Evolutionary conservation across 768 basidiomycete species (phyloP).

Genomic region (Paxillus rubicundulus): DNA sequence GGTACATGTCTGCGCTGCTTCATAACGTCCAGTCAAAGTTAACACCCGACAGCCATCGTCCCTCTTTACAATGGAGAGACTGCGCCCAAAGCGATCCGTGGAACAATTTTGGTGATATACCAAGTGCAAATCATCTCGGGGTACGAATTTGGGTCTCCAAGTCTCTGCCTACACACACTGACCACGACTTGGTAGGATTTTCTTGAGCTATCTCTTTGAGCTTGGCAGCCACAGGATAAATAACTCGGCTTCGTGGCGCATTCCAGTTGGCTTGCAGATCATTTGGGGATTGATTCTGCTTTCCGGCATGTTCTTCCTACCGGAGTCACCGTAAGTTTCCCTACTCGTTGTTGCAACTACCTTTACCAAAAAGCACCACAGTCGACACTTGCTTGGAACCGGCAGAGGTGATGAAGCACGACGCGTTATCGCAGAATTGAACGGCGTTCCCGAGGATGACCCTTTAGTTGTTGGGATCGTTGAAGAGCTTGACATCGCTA

Average conservation of each 20-base stretch:
- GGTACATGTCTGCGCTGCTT: conserved; percentile 36
- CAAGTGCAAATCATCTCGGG: conserved; percentile 76
- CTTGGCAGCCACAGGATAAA: conserved; percentile 57
- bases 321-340: conserved; percentile 67
- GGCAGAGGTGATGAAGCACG: conserved; percentile 54
- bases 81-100: conserved; percentile 71
- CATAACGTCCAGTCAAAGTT: not conserved
- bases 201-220: conserved; percentile 70
- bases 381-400: conserved; percentile 67
- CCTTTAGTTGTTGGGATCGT: conserved; percentile 56
- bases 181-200: conserved; percentile 44
- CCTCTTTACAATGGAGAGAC: conserved; percentile 80
- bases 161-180: not conserved
- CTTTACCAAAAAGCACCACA: conserved; percentile 20
- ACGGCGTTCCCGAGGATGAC: conserved; percentile 59
- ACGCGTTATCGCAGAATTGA: conserved; percentile 61
- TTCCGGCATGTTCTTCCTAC: conserved; percentile 70
- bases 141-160: conserved; percentile 33
- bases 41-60: conserved; percentile 43
- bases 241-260: conserved; percentile 66
- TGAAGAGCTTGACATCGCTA: conserved; percentile 62
- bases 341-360: not conserved
- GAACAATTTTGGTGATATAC: conserved; percentile 69
- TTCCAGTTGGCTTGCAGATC: conserved; percentile 74
- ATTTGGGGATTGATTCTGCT: conserved; percentile 65